Evolutionary conservation across 768 basidiomycete species (phyloP), one percentile per base, ranked within the genome.

Genomic region (Suillus ampliporus): DNA sequence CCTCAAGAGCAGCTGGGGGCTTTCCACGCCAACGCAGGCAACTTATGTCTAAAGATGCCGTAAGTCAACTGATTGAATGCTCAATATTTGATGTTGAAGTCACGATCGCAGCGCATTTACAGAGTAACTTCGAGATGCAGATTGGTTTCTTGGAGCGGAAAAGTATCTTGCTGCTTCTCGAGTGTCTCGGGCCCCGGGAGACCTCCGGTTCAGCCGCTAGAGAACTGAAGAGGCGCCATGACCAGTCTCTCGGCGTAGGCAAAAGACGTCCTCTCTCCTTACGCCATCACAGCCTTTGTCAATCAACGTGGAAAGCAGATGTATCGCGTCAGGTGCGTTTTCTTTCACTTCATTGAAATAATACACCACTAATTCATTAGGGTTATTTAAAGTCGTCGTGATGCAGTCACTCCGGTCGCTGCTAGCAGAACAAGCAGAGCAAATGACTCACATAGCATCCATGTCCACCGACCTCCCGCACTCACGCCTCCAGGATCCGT

Each of bases 291-390:
- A n/a, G 88, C 88, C 10, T 88, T 91, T 68, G 83, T 90, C 53
- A 93, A 91, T 71, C 90, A 92, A 71, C 87, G 90, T 75, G 92
- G 92, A 58, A 87, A 86, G 69, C 82, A 84, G 72, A 86, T 90
- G 82, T 93, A 81, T 76, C 89, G 92, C 54, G 83, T 95, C 50
- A 87, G 90, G 91, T 92, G 38, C 58, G 58, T 14, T 34, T 23
- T 15, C 14, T 26, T 17, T 23, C 23, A 11, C 26, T 9, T 54
- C 47, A 58, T 50, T 17, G 28, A n/a, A 28, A 35, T 28, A 6
- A 23, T 58, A 14, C 47, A 58, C 23, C 2, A 10, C 35, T 54
- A 54, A 54, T 54, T 38, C 35, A 34, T 35, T 28, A 19, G 3
- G 19, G 9, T 23, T 15, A 54, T 54, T 54, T 38, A 60, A 65